Conservation (phyloP, 768 basidiomycete genomes). For the Termitomyces sp. region DNA sequence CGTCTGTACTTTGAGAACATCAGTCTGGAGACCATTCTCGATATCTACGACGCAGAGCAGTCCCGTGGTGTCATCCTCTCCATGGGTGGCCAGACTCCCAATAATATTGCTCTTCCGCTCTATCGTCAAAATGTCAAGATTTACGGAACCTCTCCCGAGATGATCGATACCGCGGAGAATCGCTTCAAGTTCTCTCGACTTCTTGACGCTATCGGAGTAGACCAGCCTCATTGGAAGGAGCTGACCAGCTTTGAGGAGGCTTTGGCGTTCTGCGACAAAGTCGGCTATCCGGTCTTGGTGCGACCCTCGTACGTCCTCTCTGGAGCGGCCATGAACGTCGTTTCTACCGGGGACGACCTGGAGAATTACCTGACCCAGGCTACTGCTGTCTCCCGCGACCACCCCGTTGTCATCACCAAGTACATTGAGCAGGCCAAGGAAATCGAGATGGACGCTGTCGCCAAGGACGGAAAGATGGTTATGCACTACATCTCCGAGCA, state of each 20-base stretch:
- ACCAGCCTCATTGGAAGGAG: slow-evolving; percentile 98
- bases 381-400: slow-evolving; percentile 91
- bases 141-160: slow-evolving; percentile 97
- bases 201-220: slow-evolving; percentile 96
- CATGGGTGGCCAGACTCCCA: slow-evolving; percentile 98
- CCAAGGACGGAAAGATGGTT: slow-evolving; percentile 94
- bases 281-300: slow-evolving; percentile 94
- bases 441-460: slow-evolving; percentile 99
- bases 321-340: slow-evolving; percentile 99
- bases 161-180: slow-evolving; percentile 99
- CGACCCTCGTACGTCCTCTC: slow-evolving; percentile 99
- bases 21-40: slow-evolving; percentile 91
- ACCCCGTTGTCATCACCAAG: slow-evolving; percentile 97
- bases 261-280: slow-evolving; percentile 82
- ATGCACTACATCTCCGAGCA: slow-evolving; percentile 99
- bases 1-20: slow-evolving; percentile 99
- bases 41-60: slow-evolving; percentile 91
- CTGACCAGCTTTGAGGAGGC: slow-evolving; percentile 90
- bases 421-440: slow-evolving; percentile 99
- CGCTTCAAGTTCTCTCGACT: slow-evolving; percentile 99
- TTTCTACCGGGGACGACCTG: slow-evolving; percentile 88
- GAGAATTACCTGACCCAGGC: slow-evolving; percentile 92
- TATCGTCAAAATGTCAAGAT: slow-evolving; percentile 98
- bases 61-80: slow-evolving; percentile 92
- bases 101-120: slow-evolving; percentile 96